phyloP scores from a whole-genome alignment of 208 protist species.

The Leishmania amazonensis region DNA sequence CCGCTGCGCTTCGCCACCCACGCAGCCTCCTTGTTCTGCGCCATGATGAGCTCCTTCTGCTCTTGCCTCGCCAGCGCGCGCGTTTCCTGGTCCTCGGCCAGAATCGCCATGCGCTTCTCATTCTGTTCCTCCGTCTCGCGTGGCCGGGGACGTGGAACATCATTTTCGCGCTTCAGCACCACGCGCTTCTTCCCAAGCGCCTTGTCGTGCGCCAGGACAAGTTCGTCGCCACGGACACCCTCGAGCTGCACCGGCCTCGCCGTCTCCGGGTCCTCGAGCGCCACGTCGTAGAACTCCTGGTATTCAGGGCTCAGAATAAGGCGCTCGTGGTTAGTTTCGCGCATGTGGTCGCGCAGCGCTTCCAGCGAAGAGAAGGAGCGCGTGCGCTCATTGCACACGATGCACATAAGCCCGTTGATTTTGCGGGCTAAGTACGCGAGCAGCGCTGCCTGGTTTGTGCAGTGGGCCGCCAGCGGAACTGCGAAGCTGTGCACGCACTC shows the following conservation, averaged over 20 bases:
- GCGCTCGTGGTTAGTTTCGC: conserved; percentile 76
- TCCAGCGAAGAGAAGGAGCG: conserved; percentile 68
- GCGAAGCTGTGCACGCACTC: conserved; percentile 63
- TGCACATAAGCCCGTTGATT: conserved; percentile 85
- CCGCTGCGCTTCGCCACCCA: conserved; percentile 51
- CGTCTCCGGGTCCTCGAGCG: conserved; percentile 60
- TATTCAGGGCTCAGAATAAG: conserved; percentile 85
- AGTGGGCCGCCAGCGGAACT: conserved; percentile 75
- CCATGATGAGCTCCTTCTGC: conserved; percentile 58
- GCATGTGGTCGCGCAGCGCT: conserved; percentile 87
- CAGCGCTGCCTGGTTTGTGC: conserved; percentile 61
- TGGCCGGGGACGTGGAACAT: conserved; percentile 66
- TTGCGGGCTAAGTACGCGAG: conserved; percentile 86
- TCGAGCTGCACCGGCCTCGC: conserved; percentile 49
- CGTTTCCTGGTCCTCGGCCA: conserved; percentile 59
- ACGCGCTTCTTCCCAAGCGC: conserved; percentile 34
- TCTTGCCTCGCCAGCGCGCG: conserved; percentile 63
- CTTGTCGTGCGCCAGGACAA: conserved; percentile 38
- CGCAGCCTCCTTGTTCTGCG: conserved; percentile 47
- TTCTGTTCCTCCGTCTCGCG: conserved; percentile 62
- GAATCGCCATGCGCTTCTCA: conserved; percentile 60
- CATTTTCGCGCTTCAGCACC: conserved; percentile 62
- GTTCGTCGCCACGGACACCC: conserved; percentile 44
- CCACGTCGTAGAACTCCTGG: conserved; percentile 78
- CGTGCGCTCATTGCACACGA: conserved; percentile 89